Percentiles rank a stretch among this genome's conserved stretches.
Evolutionary conservation across 768 basidiomycete species (phyloP).

Genomic region (Terana coerulea): DNA sequence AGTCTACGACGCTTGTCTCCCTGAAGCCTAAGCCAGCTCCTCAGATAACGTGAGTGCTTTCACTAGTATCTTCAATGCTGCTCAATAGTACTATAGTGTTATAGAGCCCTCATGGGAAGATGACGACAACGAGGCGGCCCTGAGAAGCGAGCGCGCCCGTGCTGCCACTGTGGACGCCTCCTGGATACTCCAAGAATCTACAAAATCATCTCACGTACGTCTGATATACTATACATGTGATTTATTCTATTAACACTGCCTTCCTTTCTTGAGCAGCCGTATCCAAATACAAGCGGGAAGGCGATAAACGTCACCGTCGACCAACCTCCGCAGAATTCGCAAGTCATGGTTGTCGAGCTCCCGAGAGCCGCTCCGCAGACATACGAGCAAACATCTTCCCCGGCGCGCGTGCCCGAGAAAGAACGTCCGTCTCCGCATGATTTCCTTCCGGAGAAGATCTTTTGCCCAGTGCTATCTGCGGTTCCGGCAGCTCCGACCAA

Average conservation of each 20-base stretch:
- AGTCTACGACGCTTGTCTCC: conserved; percentile 17
- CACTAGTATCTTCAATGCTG: not conserved
- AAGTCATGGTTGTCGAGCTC: conserved; percentile 8
- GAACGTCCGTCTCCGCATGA: conserved; percentile 20
- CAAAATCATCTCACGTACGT: conserved; percentile 21
- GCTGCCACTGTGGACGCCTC: conserved; percentile 27
- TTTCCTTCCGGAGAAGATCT: conserved; percentile 9
- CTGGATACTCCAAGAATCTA: conserved; percentile 22
- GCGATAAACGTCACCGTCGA: not conserved
- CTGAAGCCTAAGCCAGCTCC: conserved; percentile 20
- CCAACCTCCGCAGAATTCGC: not conserved
- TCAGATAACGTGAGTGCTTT: conserved; percentile 11
- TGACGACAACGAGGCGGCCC: conserved; percentile 22
- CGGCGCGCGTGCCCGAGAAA: conserved; percentile 2
- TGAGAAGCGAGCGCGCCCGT: conserved; percentile 22
- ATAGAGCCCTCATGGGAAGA: conserved; percentile 29
- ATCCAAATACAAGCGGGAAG: conserved; percentile 1
- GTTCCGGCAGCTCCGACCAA: not conserved
- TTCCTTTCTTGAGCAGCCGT: not conserved
- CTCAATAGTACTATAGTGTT: conserved; percentile 17
- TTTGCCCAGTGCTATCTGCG: conserved; percentile 16
- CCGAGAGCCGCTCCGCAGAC: not conserved
- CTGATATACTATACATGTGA: not conserved
- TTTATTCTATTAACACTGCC: not conserved
- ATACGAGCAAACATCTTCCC: not conserved